phyloP scores from a whole-genome alignment of 2,329 filamentous ascomycete species.

The Knoxdaviesia capensis region DNA sequence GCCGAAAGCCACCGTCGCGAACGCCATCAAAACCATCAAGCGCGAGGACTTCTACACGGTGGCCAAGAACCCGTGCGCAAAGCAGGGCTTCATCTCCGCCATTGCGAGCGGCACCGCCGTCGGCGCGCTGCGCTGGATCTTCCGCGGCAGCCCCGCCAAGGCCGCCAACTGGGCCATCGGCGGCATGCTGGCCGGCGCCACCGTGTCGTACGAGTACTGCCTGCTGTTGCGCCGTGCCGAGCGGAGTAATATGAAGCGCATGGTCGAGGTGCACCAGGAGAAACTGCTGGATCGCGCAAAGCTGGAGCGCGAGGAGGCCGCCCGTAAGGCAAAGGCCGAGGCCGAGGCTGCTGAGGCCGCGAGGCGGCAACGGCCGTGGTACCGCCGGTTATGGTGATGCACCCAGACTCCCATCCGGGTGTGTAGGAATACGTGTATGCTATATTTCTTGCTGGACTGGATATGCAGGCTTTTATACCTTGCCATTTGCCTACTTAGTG shows the following conservation, averaged over 20 bases:
- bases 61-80: conserved; percentile 64
- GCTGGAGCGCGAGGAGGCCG: neutral
- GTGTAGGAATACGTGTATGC: too few species aligned
- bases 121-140: too few species aligned
- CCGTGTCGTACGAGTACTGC: conserved; percentile 68
- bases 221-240: conserved; percentile 55
- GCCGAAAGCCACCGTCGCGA: conserved; percentile 17
- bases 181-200: conserved; percentile 48
- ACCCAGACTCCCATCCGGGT: too few species aligned
- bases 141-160: conserved; percentile 7
- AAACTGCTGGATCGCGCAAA: conserved; percentile 7
- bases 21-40: conserved; percentile 48
- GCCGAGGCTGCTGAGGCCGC: too few species aligned
- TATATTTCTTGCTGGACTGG: too few species aligned
- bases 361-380: too few species aligned
- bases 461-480: too few species aligned
- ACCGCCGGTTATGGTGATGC: too few species aligned
- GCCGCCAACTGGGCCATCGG: conserved; percentile 76
- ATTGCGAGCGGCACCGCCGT: conserved; percentile 50
- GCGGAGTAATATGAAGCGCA: conserved; percentile 63
- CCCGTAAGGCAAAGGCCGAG: too few species aligned
- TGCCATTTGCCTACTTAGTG: too few species aligned
- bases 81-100: conserved; percentile 64
- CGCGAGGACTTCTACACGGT: conserved; percentile 49
- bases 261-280: conserved; percentile 49